Conservation (phyloP, 345 rosid genomes). For the Anacardium occidentale region DNA sequence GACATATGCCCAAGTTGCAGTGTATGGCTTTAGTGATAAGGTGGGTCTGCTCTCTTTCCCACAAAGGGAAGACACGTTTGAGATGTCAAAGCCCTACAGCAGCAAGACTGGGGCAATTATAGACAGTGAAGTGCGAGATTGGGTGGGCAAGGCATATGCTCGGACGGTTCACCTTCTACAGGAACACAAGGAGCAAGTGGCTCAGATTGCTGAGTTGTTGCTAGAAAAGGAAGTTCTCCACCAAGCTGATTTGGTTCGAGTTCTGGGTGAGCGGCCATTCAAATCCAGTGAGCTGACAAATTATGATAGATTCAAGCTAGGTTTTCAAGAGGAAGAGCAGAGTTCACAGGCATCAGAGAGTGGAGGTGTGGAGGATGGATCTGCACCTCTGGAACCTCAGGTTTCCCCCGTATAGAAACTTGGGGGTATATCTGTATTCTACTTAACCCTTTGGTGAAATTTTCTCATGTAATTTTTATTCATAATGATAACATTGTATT, state of each 20-base stretch:
- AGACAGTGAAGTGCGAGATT: conserved; percentile 80
- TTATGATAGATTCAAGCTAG: conserved; percentile 73
- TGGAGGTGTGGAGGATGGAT: conserved; percentile 44
- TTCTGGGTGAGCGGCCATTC: conserved; percentile 87
- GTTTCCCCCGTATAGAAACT: conserved; percentile 52
- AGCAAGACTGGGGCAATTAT: conserved; percentile 84
- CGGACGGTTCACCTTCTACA: conserved; percentile 57
- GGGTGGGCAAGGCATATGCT: conserved; percentile 78
- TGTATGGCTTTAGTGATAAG: conserved; percentile 93
- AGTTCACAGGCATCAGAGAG: conserved; percentile 25
- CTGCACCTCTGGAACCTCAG: conserved; percentile 62
- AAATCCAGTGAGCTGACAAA: conserved; percentile 61
- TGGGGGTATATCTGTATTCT: conserved; percentile 2
- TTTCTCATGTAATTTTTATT: conserved; percentile 3
- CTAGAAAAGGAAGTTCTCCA: conserved; percentile 89
- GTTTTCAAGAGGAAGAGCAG: conserved; percentile 53
- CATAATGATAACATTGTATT: neutral
- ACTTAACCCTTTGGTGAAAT: neutral
- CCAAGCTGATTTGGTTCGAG: conserved; percentile 64
- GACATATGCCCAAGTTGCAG: conserved; percentile 97
- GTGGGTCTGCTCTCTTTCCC: conserved; percentile 97
- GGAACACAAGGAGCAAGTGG: conserved; percentile 77
- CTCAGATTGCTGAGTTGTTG: conserved; percentile 75
- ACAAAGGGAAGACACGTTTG: conserved; percentile 64
- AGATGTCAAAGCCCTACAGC: conserved; percentile 87